Base-by-base conservation (phyloP, 2,329 filamentous ascomycete genomes). In the Plectosphaerella cucumerina region DNA sequence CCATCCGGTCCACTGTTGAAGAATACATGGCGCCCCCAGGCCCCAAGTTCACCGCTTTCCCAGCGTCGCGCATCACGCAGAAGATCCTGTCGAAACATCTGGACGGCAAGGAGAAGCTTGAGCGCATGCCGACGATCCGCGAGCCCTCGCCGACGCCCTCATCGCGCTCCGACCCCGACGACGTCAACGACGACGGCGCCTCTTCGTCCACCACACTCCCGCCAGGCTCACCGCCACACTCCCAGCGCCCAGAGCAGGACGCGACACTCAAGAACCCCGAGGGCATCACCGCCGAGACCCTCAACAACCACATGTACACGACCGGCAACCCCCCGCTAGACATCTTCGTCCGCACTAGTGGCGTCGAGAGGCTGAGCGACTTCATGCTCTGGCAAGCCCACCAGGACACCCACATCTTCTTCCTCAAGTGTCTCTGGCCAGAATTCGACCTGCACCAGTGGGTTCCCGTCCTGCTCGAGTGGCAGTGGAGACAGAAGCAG, bases 321-420 rank as follows among this genome's bases (percentile, higher is more conserved):
- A 82, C 87, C 46, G 83, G 84, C 49, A 86, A 89, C 55, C 94
- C 94, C 15, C 94, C 94, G 1, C 74, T 97, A 41, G 94, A 99
- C 64, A 79, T 99, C 12, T 85, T 99, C 50, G 81, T 99, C 47
- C 84, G 94, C 47, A 99, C 94, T 5, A 97, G 91, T 56, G 93
- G 92, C 23, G 94, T 99, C 14, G 87, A 92, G 68, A 82, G 94
- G 46, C 75, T 99, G 53, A 97, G 91, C 64, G 94, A 99, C 67
- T 99, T 97, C 62, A 94, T 99, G 92, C 84, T 99, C 33, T 99
- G 94, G 94, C 94, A 99, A 70, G 94, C 90, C 61, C 92, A 97
- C 64, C 84, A 96, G 64, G 79, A 93, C 56, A 97, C 94, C 0
- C 88, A 96, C 53, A 87, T 99, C 57, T 90, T 95, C 53, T 99